phyloP scores from a whole-genome alignment of 2,329 filamentous ascomycete genomes.

The Colletotrichum plurivorum region DNA sequence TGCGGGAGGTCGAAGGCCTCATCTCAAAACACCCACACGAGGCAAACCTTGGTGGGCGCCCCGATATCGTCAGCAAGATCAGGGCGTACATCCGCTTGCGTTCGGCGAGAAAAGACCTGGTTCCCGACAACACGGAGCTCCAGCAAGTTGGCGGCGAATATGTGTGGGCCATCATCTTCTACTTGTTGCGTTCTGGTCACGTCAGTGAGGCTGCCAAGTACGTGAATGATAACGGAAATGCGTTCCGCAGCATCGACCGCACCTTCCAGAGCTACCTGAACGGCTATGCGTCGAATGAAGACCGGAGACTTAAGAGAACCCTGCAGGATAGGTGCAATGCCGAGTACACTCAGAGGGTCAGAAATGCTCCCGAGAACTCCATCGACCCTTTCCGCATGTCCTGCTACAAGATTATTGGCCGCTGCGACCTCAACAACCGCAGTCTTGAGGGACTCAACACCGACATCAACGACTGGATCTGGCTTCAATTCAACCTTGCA shows the following conservation, averaged over 20 bases:
- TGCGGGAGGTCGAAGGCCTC: constrained; percentile 80
- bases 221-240: constrained; percentile 82
- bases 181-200: constrained; percentile 87
- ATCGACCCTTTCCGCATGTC: constrained; percentile 97
- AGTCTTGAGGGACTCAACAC: constrained; percentile 74
- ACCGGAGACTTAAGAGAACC: constrained; percentile 82
- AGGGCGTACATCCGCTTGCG: constrained; percentile 91
- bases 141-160: constrained; percentile 87
- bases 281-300: constrained; percentile 82
- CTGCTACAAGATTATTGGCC: constrained; percentile 97
- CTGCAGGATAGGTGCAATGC: constrained; percentile 90
- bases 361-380: constrained; percentile 87
- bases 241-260: constrained; percentile 91
- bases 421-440: constrained; percentile 76
- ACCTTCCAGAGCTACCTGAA: constrained; percentile 91
- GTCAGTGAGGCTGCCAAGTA: constrained; percentile 88
- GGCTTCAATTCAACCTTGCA: constrained; percentile 79
- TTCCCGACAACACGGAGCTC: constrained; percentile 83
- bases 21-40: constrained; percentile 89
- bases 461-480: constrained; percentile 79
- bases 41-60: constrained; percentile 89
- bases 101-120: constrained; percentile 84
- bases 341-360: constrained; percentile 88
- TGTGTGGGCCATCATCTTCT: constrained; percentile 96
- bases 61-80: constrained; percentile 90